A percentile compares a stretch with the other conserved stretches of the same genome.
Evolutionary conservation across 1,284 basidiomycete species (phyloP).

Genomic region (Boletellus deceptivus): DNA sequence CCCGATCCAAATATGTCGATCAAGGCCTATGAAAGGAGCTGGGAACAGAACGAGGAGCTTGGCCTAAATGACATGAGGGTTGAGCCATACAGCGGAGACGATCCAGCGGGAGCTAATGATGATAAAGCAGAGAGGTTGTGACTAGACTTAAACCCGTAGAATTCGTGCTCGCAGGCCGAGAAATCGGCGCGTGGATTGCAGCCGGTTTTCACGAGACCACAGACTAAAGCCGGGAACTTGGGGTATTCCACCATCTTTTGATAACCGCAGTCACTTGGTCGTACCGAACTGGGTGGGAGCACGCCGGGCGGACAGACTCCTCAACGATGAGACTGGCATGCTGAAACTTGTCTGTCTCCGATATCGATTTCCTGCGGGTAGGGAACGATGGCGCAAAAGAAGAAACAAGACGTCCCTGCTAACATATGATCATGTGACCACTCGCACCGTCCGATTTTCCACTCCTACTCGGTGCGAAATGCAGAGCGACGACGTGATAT

Average conservation of each 20-base stretch:
- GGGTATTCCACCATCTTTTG: too few relatives aligned
- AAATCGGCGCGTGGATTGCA: too few relatives aligned
- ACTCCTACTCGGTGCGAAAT: conserved; percentile 39
- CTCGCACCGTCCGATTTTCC: not conserved
- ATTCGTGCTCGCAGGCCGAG: not conserved
- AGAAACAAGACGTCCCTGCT: too few relatives aligned
- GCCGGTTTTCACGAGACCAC: too few relatives aligned
- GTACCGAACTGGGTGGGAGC: too few relatives aligned
- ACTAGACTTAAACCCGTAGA: conserved; percentile 2
- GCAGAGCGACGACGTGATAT: conserved; percentile 95
- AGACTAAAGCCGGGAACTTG: too few relatives aligned
- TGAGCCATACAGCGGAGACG: conserved; percentile 66
- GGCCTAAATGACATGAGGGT: conserved; percentile 97
- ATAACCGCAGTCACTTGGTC: too few relatives aligned
- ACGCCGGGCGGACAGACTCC: too few relatives aligned
- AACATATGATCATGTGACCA: not conserved
- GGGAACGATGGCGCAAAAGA: too few relatives aligned
- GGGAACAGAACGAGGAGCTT: conserved; percentile 93
- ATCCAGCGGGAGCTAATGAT: conserved; percentile 9
- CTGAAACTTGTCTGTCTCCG: too few relatives aligned
- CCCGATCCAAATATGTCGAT: conserved; percentile 89
- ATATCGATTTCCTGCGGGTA: too few relatives aligned
- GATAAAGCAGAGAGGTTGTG: conserved; percentile 1
- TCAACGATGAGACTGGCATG: too few relatives aligned
- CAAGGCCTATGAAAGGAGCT: conserved; percentile 81